phyloP scores from a whole-genome alignment of 306 rosid species.

The Quillaja saponaria region DNA sequence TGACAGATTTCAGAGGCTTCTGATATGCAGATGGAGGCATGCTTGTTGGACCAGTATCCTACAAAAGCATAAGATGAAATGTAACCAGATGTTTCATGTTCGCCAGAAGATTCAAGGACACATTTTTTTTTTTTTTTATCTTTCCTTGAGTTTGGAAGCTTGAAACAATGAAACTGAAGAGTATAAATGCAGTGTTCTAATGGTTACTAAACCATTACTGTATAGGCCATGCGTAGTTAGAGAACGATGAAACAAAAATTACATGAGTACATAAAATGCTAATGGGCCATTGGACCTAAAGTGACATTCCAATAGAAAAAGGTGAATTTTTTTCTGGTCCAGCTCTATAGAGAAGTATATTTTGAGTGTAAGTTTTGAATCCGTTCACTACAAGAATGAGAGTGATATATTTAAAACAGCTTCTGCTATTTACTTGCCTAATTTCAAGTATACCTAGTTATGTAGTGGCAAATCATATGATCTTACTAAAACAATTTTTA shows the following conservation, averaged over 20 bases:
- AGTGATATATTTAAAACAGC: conserved; percentile 2
- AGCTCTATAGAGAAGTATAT: no score
- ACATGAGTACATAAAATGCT: background rate
- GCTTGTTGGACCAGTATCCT: conserved; percentile 46
- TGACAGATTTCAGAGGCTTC: conserved; percentile 66
- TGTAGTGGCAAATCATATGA: conserved; percentile 14
- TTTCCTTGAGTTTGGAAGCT: background rate
- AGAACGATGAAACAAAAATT: conserved; percentile 13
- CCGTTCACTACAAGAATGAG: conserved; percentile 8
- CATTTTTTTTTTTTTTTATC: conserved; percentile 6
- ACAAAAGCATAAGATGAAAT: conserved; percentile 37
- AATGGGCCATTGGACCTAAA: background rate
- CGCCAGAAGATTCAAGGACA: background rate
- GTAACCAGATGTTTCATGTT: background rate
- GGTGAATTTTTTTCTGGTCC: no score
- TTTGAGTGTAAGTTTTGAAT: background rate
- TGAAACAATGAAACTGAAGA: background rate
- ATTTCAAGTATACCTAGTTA: conserved; percentile 7
- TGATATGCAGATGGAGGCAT: conserved; percentile 50
- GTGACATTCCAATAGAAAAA: no score
- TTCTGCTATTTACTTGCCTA: conserved; percentile 6
- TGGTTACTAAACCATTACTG: conserved; percentile 5
- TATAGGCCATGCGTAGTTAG: background rate
- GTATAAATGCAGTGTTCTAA: background rate
- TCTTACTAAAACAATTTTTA: conserved; percentile 5